Base-by-base conservation (phyloP, 1,284 basidiomycete genomes). In the Neotropicomus parvogracilis region DNA sequence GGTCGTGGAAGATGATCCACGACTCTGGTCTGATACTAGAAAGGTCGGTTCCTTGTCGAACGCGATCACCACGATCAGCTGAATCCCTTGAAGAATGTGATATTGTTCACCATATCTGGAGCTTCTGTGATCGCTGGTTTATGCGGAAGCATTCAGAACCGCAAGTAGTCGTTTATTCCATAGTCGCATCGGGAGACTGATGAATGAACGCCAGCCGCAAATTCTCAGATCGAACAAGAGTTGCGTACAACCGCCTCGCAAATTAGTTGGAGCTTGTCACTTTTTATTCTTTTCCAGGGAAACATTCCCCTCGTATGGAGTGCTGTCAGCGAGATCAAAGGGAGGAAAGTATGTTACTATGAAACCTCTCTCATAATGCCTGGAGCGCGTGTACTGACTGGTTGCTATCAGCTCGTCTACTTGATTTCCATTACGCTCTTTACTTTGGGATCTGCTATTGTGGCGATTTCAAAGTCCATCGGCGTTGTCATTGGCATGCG, bases 211-310 rank as follows among this genome's bases (percentile, higher is more conserved):
- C 17, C 55, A 79, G 85, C 85, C 31, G 80, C 84, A 1, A 85
- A 91, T 41, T 72, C 81, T 35, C 74, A 89, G 49, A 82, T 93
- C 59, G 73, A 88, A 58, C 59, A 65, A 1, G 75, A 88, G 26
- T 71, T 93, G 13, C 73, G 81, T 41, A 85, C 88, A 0, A 82
- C 78, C 0, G 75, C 81, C 32, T 72, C 77, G 0, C 73, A 89
- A 50, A 85, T 95, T 48, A 87, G 88, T 37, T 70, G 86, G 57
- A 87, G 79, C 57, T 64, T 94, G 13, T 85, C 87, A 1, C 56
- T 92, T 10, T 95, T 88, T 68, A 89, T 94, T 52, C 70, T 91
- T 16, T 61, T 85, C 7, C 88, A 91, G 64, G 88, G 89, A 0
- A 63, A 70, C 12, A 68, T 80, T 41, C 88, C 88, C 0, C 54